Evolutionary conservation across 1,284 basidiomycete species (phyloP).

Genomic region (Sporisorium sorghi): DNA sequence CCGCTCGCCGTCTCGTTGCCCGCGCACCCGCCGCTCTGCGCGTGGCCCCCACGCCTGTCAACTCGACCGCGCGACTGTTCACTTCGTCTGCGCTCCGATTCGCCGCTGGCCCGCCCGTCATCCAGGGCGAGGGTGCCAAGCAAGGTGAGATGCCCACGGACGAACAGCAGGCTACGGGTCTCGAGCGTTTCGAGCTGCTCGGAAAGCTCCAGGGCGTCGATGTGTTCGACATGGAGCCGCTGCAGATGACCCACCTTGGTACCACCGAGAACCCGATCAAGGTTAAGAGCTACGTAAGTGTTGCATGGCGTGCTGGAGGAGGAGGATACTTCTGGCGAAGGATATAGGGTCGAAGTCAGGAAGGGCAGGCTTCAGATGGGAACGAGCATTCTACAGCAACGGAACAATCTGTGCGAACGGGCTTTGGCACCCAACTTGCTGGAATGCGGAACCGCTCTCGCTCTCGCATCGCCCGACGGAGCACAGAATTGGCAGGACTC

Average conservation of each 20-base stretch:
- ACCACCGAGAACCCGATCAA: conserved; percentile 88
- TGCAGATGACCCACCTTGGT: conserved; percentile 87
- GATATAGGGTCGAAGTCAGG: background rate
- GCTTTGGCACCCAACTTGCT: background rate
- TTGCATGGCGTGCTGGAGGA: background rate
- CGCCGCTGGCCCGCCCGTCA: conserved; percentile 73
- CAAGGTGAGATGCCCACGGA: conserved; percentile 83
- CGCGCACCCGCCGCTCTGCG: conserved; percentile 50
- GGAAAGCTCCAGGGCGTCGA: conserved; percentile 88
- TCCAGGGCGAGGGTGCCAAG: conserved; percentile 81
- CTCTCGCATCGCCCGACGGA: background rate
- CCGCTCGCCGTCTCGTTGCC: conserved; percentile 49
- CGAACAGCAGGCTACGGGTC: conserved; percentile 91
- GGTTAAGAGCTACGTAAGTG: conserved; percentile 85
- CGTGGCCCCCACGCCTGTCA: conserved; percentile 42
- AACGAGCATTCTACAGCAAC: background rate
- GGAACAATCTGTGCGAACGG: too few relatives aligned
- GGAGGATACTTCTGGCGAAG: too few relatives aligned
- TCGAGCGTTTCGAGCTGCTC: conserved; percentile 92
- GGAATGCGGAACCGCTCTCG: background rate
- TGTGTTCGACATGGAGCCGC: conserved; percentile 88
- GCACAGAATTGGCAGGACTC: background rate
- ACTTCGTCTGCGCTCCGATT: conserved; percentile 55
- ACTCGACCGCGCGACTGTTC: conserved; percentile 50
- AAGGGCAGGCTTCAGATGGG: background rate